phyloP scores from a whole-genome alignment of 192 early-diverging fungal species.

The Kickxella alabastrina region DNA sequence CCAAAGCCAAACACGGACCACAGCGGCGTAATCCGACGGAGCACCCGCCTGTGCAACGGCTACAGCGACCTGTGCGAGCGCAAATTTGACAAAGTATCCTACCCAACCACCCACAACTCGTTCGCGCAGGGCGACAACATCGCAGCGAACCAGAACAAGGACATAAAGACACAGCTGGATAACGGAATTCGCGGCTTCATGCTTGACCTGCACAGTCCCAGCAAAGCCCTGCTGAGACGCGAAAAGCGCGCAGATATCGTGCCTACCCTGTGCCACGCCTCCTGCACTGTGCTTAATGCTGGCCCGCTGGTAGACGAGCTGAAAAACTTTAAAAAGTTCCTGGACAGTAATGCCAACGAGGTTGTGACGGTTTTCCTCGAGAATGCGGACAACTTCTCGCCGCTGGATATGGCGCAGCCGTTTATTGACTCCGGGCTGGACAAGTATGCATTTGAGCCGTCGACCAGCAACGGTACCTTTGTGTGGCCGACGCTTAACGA shows the following conservation, averaged over 20 bases:
- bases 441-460: constrained; percentile 52
- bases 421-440: constrained; percentile 55
- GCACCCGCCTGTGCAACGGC: constrained; percentile 58
- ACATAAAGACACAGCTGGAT: constrained; percentile 61
- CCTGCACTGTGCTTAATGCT: constrained; percentile 59
- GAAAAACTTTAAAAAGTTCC: constrained; percentile 52
- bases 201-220: constrained; percentile 55
- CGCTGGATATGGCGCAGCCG: constrained; percentile 49
- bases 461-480: constrained; percentile 32
- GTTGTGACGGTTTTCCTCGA: constrained; percentile 75
- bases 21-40: too few relatives aligned
- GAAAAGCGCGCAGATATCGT: constrained; percentile 53
- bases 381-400: constrained; percentile 54
- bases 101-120: constrained; percentile 72
- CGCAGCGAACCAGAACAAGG: constrained; percentile 64
- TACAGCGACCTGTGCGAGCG: constrained; percentile 61
- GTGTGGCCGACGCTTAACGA: constrained; percentile 66
- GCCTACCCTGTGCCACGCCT: constrained; percentile 71
- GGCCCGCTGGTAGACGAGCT: constrained; percentile 59
- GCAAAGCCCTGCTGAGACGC: constrained; percentile 8
- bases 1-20: neutral
- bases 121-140: constrained; percentile 55
- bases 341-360: constrained; percentile 66
- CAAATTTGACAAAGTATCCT: constrained; percentile 61
- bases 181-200: constrained; percentile 73